Evolutionary conservation across 352 stramenopile genomes (phyloP).

Genomic region (Thalassiosira ordinaria): DNA sequence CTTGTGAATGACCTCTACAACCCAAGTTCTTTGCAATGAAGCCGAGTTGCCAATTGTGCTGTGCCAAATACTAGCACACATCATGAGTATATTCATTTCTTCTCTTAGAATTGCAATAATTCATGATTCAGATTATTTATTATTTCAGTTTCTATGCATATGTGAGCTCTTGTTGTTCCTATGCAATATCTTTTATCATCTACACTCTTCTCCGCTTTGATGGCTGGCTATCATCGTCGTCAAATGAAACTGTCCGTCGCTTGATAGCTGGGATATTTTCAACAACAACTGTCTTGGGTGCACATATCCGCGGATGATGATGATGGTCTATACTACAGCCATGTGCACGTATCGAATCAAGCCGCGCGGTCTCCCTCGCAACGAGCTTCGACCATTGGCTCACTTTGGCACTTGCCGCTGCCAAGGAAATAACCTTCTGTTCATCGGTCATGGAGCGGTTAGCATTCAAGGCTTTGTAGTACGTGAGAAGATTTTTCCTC

Average conservation of each 20-base stretch:
- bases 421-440: slow-evolving; percentile 21
- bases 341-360: slow-evolving; percentile 31
- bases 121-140: too few species aligned
- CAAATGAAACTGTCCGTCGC: neutral
- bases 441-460: slow-evolving; percentile 16
- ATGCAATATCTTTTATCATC: too few species aligned
- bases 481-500: slow-evolving; percentile 29
- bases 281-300: neutral
- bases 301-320: slow-evolving; percentile 15
- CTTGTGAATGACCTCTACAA: too few species aligned
- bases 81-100: too few species aligned
- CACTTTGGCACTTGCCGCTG: slow-evolving; percentile 18
- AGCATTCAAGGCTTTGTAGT: slow-evolving; percentile 14
- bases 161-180: too few species aligned
- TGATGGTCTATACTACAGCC: slow-evolving; percentile 25
- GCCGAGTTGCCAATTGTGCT: too few species aligned
- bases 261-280: neutral
- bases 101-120: too few species aligned
- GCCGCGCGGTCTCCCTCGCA: slow-evolving; percentile 28
- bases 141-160: too few species aligned
- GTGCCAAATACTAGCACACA: too few species aligned
- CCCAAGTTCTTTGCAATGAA: too few species aligned
- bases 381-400: slow-evolving; percentile 37
- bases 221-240: slow-evolving; percentile 3
- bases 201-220: neutral